Conservation (phyloP, 2,329 filamentous ascomycete species). For the Cytospora piceae region DNA sequence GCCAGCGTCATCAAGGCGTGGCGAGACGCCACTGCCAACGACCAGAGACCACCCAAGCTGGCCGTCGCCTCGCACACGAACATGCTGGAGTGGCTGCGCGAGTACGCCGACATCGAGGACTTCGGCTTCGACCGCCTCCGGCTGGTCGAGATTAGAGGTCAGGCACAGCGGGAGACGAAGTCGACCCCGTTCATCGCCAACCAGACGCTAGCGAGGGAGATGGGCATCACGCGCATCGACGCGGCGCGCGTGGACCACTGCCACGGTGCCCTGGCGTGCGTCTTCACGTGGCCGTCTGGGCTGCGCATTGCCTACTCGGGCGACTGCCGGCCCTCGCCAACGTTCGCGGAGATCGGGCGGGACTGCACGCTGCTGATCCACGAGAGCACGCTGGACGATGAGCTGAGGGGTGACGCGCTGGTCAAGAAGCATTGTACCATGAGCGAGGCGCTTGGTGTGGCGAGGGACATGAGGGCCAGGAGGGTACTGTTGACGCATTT, state of each 20-base stretch:
- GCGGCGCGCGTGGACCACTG: slow-evolving; percentile 78
- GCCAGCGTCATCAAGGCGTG: slow-evolving; percentile 82
- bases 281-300: slow-evolving; percentile 75
- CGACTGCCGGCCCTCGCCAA: slow-evolving; percentile 79
- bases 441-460: slow-evolving; percentile 80
- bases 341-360: slow-evolving; percentile 72
- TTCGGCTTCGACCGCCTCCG: slow-evolving; percentile 65
- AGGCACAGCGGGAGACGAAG: slow-evolving; percentile 8
- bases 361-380: slow-evolving; percentile 86
- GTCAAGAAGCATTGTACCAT: slow-evolving; percentile 93
- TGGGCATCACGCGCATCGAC: slow-evolving; percentile 68
- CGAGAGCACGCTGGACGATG: slow-evolving; percentile 94
- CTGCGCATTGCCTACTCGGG: slow-evolving; percentile 93
- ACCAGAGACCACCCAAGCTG: slow-evolving; percentile 44
- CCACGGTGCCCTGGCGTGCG: slow-evolving; percentile 73
- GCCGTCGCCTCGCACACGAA: slow-evolving; percentile 69
- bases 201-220: slow-evolving; percentile 42
- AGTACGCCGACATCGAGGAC: slow-evolving; percentile 79
- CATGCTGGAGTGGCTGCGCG: slow-evolving; percentile 77
- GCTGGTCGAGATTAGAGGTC: slow-evolving; percentile 37
- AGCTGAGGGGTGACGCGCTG: slow-evolving; percentile 73
- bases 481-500: slow-evolving; percentile 91
- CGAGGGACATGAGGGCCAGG: slow-evolving; percentile 75
- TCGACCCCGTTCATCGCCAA: slow-evolving; percentile 41
- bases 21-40: slow-evolving; percentile 59